Percentiles rank a stretch among this genome's conserved stretches.
phyloP scores from a whole-genome alignment of 2,329 filamentous ascomycete species.

The Periconia macrospinosa region DNA sequence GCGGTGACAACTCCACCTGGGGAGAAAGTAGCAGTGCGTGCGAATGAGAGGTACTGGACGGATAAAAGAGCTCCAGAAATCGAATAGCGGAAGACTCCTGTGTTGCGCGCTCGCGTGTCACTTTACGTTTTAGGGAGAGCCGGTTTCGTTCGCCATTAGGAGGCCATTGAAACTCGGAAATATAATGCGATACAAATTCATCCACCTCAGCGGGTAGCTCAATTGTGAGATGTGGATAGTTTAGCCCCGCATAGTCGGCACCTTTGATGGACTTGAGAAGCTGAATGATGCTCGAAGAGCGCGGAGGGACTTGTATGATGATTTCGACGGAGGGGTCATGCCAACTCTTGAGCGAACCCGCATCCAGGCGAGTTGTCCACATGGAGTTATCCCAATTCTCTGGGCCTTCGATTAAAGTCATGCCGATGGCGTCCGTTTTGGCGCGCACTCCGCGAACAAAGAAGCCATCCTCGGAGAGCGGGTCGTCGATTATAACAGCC shows the following conservation, averaged over 20 bases:
- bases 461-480: constrained; percentile 66
- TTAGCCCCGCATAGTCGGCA: constrained; percentile 74
- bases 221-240: constrained; percentile 75
- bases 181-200: constrained; percentile 61
- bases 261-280: constrained; percentile 74
- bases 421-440: constrained; percentile 55
- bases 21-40: constrained; percentile 86
- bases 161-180: constrained; percentile 70
- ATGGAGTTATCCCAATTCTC: constrained; percentile 63
- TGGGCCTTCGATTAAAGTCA: constrained; percentile 77
- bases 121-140: constrained; percentile 74
- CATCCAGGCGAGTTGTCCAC: constrained; percentile 81
- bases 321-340: constrained; percentile 79
- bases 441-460: constrained; percentile 64
- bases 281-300: constrained; percentile 74
- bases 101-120: constrained; percentile 61
- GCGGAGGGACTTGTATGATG: constrained; percentile 72
- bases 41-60: constrained; percentile 61
- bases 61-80: constrained; percentile 88
- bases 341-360: constrained; percentile 73
- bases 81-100: constrained; percentile 73
- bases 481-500: constrained; percentile 72
- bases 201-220: constrained; percentile 78
- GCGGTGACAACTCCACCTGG: constrained; percentile 74
- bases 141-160: constrained; percentile 52